These are phyloP conservation scores for Coleophoma crateriformis DNA, from an alignment of 2,329 filamentous ascomycete species.

Conservation along the genomic window DNA sequence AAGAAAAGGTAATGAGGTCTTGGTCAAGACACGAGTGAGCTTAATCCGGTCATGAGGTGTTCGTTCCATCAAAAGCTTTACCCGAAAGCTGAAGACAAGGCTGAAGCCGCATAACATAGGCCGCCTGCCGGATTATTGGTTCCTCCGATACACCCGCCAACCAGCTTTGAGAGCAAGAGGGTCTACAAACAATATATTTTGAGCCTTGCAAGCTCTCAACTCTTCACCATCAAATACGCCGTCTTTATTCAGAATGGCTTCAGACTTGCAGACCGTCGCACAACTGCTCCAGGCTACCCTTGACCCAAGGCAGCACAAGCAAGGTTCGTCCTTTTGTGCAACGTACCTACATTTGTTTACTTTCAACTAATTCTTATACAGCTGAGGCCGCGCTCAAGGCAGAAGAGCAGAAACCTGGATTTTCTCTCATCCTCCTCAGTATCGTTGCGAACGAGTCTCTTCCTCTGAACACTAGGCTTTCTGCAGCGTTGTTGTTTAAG, in stretches of 20 bases:
- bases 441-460: conserved; percentile 75
- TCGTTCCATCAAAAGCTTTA: too few species aligned
- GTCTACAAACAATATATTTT: background rate
- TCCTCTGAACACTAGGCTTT: conserved; percentile 73
- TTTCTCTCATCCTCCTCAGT: conserved; percentile 82
- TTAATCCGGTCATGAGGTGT: background rate
- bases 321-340: conserved; percentile 55
- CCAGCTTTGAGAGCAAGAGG: too few species aligned
- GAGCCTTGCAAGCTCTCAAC: conserved; percentile 1
- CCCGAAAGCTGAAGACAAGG: too few species aligned
- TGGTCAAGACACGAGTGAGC: conserved; percentile 3
- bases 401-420: conserved; percentile 78
- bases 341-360: conserved; percentile 15
- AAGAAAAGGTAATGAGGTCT: too few species aligned
- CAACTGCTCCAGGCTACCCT: conserved; percentile 87
- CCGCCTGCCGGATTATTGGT: too few species aligned
- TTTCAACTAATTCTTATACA: conserved; percentile 34
- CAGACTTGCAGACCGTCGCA: conserved; percentile 59
- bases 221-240: background rate
- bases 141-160: too few species aligned
- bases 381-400: conserved; percentile 75
- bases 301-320: conserved; percentile 80
- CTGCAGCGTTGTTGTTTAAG: conserved; percentile 93
- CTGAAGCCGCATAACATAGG: too few species aligned
- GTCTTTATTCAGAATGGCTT: conserved; percentile 44